Evolutionary conservation across 1,139 yeast species (phyloP).

Genomic region (Saccharomyces hybrid): DNA sequence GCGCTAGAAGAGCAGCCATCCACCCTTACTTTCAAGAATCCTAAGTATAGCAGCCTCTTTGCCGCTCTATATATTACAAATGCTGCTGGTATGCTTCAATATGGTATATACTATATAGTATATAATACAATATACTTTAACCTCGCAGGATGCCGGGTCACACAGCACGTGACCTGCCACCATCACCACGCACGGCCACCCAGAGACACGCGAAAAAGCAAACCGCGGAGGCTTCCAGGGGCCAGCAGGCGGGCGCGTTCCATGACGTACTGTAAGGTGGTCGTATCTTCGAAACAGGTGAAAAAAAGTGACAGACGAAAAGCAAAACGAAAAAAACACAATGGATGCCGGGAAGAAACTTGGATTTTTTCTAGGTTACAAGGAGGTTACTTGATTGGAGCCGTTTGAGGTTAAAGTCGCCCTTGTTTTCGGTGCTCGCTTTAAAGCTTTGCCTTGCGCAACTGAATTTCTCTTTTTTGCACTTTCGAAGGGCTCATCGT

Average conservation of each 20-base stretch:
- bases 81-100: background rate
- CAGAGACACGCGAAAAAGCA: background rate
- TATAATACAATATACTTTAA: background rate
- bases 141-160: background rate
- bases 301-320: background rate
- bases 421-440: background rate
- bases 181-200: background rate
- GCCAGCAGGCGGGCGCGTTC: background rate
- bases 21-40: constrained; percentile 83
- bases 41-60: background rate
- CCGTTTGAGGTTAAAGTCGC: background rate
- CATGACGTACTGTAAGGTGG: background rate
- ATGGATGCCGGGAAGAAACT: background rate
- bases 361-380: background rate
- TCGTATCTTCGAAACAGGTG: background rate
- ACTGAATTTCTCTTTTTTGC: background rate
- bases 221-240: background rate
- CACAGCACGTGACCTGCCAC: too few relatives aligned
- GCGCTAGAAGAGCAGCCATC: constrained; percentile 84
- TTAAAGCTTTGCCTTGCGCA: background rate
- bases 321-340: background rate
- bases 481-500: background rate
- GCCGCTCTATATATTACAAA: background rate
- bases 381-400: background rate
- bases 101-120: background rate